Base-by-base conservation (phyloP, 1,284 basidiomycete species). In the Cutaneotrichosporon spelunceum region DNA sequence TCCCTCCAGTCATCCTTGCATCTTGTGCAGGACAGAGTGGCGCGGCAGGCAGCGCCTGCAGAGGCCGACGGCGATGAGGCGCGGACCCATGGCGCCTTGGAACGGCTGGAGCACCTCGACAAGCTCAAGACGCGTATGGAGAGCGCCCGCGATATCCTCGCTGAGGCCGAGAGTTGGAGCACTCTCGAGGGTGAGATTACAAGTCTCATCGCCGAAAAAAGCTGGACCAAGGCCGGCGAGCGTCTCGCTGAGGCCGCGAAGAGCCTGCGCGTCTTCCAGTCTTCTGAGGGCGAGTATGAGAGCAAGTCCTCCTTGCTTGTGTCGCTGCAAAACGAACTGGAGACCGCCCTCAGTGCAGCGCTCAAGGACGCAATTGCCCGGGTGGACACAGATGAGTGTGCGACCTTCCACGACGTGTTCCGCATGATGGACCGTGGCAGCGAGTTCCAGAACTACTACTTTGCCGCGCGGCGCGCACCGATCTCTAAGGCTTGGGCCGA, bases 131-230 rank as follows among this genome's bases (percentile, higher is more conserved):
- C 82, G 19, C 84, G 89, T 47, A 93, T 97, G 90, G 88, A 91
- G 70, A 86, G 86, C 2, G 85, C 91, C 1, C 83, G 91, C 30
- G 90, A 90, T 64, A 90, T 95, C 16, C 78, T 96, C 23, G 84
- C 87, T 34, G 93, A 96, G 73, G 93, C 93, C 24, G 90, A 96
- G 81, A 90, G 88, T 65, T 97, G 94, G 94, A 90, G 88, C 56
- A 90, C 90, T 0, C 83, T 98, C 44, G 94, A 97, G 76, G 83
- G 88, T 53, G 94, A 98, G 78, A 89, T 96, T 49, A 89, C 88
- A 0, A 83, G 87, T 0, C 84, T 93, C 21, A 83, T 97, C 42
- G 80, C 84, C n/a, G 89, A 79, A 24, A 64, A 90, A 66, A 84
- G 85, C 68, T 77, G 75, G 58, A 86, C 83, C 50, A 92, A 91